Evolutionary conservation across 352 stramenopile genomes (phyloP).

Genomic region (Achlya hypogyna): DNA sequence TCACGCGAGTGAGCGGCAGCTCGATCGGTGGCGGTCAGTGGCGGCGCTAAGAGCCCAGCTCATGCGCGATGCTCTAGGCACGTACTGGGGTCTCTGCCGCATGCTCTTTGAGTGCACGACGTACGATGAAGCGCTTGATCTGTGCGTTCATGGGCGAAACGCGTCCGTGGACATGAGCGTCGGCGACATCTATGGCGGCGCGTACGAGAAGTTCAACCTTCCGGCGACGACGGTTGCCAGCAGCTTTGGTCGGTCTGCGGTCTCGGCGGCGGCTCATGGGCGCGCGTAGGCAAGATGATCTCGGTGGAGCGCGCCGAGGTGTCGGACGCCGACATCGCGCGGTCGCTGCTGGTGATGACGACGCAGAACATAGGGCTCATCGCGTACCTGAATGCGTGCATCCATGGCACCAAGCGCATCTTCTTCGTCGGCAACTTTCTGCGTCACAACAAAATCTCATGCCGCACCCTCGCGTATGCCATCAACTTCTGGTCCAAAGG

Average conservation of each 20-base stretch:
- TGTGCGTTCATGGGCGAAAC: constrained; percentile 71
- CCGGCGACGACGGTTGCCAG: constrained; percentile 89
- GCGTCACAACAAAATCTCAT: constrained; percentile 95
- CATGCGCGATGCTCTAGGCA: constrained; percentile 36
- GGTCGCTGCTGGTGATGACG: constrained; percentile 97
- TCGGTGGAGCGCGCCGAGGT: constrained; percentile 53
- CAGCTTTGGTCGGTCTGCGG: constrained; percentile 92
- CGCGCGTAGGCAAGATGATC: constrained; percentile 58
- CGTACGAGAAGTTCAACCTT: constrained; percentile 92
- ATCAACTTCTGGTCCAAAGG: constrained; percentile 99
- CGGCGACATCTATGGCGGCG: constrained; percentile 97
- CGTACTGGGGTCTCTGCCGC: constrained; percentile 97
- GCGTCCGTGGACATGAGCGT: constrained; percentile 95
- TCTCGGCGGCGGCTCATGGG: constrained; percentile 24
- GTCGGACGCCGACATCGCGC: constrained; percentile 92
- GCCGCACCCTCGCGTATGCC: constrained; percentile 85
- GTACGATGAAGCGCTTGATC: constrained; percentile 78
- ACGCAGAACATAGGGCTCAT: constrained; percentile 98
- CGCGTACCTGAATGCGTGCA: constrained; percentile 95
- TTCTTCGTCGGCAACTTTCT: constrained; percentile 98
- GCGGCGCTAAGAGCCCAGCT: not conserved
- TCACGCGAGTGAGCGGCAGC: constrained; percentile 96
- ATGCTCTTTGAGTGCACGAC: constrained; percentile 86
- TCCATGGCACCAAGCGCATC: constrained; percentile 96
- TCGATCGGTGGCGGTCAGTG: constrained; percentile 89